Evolutionary conservation across 2,329 filamentous ascomycete species (phyloP).

Genomic region (Sclerotinia sclerotiorum): DNA sequence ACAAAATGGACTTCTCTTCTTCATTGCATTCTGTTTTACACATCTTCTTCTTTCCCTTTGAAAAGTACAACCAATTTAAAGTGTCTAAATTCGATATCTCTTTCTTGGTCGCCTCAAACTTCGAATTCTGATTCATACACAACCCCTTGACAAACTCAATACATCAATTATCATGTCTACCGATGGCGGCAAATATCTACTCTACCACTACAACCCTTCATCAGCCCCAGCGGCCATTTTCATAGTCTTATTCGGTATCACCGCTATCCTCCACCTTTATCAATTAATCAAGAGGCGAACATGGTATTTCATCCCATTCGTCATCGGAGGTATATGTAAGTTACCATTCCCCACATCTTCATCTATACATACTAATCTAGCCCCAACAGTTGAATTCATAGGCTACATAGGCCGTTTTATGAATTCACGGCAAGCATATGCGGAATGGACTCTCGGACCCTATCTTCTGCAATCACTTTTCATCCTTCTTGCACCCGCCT

Average conservation of each 20-base stretch:
- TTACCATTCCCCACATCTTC: background rate
- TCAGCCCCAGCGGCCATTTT: slow-evolving; percentile 27
- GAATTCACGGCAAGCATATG: slow-evolving; percentile 30
- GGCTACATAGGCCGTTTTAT: slow-evolving; percentile 42
- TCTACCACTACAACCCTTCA: slow-evolving; percentile 31
- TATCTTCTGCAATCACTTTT: slow-evolving; percentile 44
- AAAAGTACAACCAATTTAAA: background rate
- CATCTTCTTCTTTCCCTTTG: background rate
- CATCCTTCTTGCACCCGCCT: slow-evolving; percentile 44
- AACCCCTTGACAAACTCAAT: background rate
- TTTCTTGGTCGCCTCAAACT: background rate
- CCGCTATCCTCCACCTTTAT: slow-evolving; percentile 26
- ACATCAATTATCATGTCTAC: background rate
- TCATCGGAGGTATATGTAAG: slow-evolving; percentile 35
- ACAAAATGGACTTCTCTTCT: background rate
- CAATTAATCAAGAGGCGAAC: slow-evolving; percentile 27
- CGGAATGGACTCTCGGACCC: slow-evolving; percentile 34
- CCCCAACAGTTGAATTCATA: slow-evolving; percentile 43
- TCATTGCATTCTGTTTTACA: background rate
- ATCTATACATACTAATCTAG: slow-evolving; percentile 28
- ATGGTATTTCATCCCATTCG: slow-evolving; percentile 39
- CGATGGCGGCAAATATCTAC: background rate
- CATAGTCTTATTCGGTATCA: slow-evolving; percentile 24
- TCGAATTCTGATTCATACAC: background rate
- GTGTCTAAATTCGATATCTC: background rate